Evolutionary conservation across 2,329 filamentous ascomycete genomes (phyloP).

Genomic region (Apiospora rasikravindrae): DNA sequence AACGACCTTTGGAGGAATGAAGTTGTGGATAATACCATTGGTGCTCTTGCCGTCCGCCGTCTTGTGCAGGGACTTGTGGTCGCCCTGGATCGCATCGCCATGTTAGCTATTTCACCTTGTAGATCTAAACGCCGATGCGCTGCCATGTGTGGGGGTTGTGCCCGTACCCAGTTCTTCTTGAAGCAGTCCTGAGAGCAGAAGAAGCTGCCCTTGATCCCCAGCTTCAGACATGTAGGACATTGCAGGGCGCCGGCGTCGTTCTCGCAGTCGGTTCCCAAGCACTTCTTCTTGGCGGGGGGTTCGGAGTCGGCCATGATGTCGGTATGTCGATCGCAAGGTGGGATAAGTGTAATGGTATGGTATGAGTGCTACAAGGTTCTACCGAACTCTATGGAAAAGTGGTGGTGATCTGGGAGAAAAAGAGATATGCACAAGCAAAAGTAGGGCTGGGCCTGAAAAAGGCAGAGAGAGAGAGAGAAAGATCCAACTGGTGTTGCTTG

Average conservation of each 20-base stretch:
- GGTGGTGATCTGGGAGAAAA: neutral
- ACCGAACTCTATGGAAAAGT: neutral
- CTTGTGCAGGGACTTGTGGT: constrained; percentile 87
- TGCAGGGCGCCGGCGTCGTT: constrained; percentile 87
- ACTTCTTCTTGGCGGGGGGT: constrained; percentile 67
- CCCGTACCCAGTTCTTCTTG: constrained; percentile 93
- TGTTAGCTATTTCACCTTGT: constrained; percentile 22
- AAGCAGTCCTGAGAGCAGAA: constrained; percentile 99
- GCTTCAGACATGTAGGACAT: constrained; percentile 93
- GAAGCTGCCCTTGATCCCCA: constrained; percentile 85
- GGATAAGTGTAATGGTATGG: neutral
- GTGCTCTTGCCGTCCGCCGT: constrained; percentile 56
- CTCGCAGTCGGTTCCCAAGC: constrained; percentile 80
- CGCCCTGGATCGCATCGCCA: constrained; percentile 56
- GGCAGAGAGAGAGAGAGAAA: neutral
- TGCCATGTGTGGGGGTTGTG: neutral
- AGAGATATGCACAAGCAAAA: neutral
- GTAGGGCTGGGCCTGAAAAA: neutral
- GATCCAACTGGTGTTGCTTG: neutral
- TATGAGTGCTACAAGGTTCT: neutral
- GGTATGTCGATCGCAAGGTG: neutral
- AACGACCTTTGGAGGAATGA: constrained; percentile 79
- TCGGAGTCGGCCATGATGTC: constrained; percentile 52
- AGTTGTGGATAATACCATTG: constrained; percentile 72
- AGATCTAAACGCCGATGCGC: constrained; percentile 16